Conservation (phyloP, 371 early-diverging fungal genomes). For the Mortierella sp. region DNA sequence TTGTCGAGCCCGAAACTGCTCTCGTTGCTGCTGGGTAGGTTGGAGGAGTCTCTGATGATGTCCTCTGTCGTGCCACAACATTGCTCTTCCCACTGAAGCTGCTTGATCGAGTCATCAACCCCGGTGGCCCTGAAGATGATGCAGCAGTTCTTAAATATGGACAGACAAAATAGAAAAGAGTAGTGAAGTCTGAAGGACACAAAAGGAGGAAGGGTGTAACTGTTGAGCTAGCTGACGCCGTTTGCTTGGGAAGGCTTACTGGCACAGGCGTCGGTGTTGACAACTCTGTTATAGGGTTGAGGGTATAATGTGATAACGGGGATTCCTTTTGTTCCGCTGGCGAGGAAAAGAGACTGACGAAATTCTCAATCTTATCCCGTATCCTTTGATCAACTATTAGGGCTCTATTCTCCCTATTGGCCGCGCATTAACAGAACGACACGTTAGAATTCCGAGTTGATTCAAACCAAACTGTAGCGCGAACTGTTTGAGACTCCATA, state of each 20-base stretch:
- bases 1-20: background rate
- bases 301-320: conserved; percentile 21
- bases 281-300: conserved; percentile 31
- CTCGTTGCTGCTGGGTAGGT: conserved; percentile 36
- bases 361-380: conserved; percentile 30
- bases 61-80: conserved; percentile 29
- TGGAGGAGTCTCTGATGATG: conserved; percentile 54
- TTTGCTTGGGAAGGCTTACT: background rate
- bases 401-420: conserved; percentile 42
- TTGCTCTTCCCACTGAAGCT: conserved; percentile 42
- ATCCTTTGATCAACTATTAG: conserved; percentile 41
- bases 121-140: conserved; percentile 7
- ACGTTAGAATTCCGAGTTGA: background rate
- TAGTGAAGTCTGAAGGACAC: conserved; percentile 56
- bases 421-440: background rate
- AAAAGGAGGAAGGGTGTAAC: conserved; percentile 46
- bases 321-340: background rate
- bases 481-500: background rate
- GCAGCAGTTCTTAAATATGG: conserved; percentile 32
- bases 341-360: conserved; percentile 31
- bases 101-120: conserved; percentile 42
- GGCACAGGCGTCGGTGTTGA: conserved; percentile 33
- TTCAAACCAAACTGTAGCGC: background rate
- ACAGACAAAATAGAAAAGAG: conserved; percentile 52
- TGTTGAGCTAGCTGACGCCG: conserved; percentile 4